phyloP scores from a whole-genome alignment of 2,329 filamentous ascomycete genomes.

The Cytospora leucostoma region DNA sequence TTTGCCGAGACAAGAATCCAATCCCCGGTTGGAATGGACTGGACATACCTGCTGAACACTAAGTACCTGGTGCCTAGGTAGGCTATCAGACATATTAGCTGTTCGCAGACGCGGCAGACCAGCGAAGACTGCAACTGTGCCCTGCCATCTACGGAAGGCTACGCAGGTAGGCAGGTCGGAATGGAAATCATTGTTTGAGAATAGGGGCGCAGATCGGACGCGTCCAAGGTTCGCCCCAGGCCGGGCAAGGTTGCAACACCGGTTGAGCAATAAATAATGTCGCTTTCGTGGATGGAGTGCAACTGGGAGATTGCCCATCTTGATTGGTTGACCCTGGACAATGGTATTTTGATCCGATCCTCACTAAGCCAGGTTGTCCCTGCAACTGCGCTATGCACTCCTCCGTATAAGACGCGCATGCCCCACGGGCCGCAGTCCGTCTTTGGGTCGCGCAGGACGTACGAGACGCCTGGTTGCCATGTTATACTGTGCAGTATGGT shows the following conservation, averaged over 20 bases:
- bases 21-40: neutral
- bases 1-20: neutral
- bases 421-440: neutral
- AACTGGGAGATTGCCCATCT: constrained; percentile 12
- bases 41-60: neutral
- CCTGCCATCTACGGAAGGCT: no score
- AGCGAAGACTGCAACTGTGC: no score
- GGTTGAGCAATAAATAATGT: neutral
- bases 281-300: neutral
- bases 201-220: neutral
- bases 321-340: constrained; percentile 13
- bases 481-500: no score
- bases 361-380: constrained; percentile 21
- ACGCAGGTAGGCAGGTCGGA: no score
- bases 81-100: no score
- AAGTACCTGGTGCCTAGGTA: no score
- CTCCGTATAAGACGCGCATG: constrained; percentile 13
- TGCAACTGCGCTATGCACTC: constrained; percentile 11
- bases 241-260: neutral
- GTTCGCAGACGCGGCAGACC: no score
- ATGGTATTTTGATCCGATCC: constrained; percentile 15
- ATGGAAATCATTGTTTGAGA: neutral
- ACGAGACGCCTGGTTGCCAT: neutral
- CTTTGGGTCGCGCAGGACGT: neutral
- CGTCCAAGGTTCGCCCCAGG: neutral